A percentile compares a stretch with the other conserved stretches of the same genome.
Evolutionary conservation across 257 asterid genomes (phyloP).

Genomic region (Rauvolfia tetraphylla): DNA sequence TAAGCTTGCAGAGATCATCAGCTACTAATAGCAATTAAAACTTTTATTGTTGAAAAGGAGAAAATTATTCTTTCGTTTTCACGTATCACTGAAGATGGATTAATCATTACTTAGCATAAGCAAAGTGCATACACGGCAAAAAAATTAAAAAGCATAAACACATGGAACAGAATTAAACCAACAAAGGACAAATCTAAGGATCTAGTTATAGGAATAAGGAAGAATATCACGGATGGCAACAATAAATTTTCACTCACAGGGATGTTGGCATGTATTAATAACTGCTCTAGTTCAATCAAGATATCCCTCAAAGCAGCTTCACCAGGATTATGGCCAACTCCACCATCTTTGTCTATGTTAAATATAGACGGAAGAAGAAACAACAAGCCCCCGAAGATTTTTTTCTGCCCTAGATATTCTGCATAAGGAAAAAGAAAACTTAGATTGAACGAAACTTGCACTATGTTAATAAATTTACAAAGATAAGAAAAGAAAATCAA

Average conservation of each 20-base stretch:
- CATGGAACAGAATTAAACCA: neutral
- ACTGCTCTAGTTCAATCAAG: constrained; percentile 58
- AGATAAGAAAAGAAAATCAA: neutral
- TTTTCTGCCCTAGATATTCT: constrained; percentile 77
- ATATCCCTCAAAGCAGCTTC: constrained; percentile 36
- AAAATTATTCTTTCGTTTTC: neutral
- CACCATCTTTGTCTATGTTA: constrained; percentile 38
- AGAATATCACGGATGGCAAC: neutral
- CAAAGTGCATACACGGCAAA: neutral
- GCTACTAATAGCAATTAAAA: neutral
- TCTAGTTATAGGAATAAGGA: neutral
- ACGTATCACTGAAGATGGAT: neutral
- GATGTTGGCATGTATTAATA: constrained; percentile 68
- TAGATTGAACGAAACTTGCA: neutral
- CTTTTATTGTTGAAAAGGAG: neutral
- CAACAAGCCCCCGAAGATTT: constrained; percentile 81
- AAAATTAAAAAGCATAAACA: neutral
- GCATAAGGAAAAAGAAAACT: constrained; percentile 33
- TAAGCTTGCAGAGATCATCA: neutral
- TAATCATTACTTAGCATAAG: neutral
- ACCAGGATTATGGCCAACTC: constrained; percentile 33
- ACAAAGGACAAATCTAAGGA: neutral
- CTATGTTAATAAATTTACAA: neutral
- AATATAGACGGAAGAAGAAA: constrained; percentile 72
- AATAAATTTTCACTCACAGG: constrained; percentile 55